Evolutionary conservation across 2,329 filamentous ascomycete species (phyloP).

Genomic region (Diaporthe nobilis): DNA sequence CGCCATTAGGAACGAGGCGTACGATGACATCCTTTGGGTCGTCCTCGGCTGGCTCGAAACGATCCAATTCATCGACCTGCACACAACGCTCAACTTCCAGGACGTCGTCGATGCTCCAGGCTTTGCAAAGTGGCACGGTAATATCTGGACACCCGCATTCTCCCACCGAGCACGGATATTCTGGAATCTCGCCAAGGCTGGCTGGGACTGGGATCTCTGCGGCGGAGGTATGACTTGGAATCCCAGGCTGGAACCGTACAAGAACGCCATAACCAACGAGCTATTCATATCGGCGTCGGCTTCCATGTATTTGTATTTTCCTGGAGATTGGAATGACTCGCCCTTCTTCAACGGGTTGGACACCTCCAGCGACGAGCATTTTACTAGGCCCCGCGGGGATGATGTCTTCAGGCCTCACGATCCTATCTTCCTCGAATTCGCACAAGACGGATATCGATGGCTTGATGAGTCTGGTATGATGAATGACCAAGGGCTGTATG

Average conservation of each 20-base stretch:
- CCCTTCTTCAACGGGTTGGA: slow-evolving; percentile 66
- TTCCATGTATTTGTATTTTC: slow-evolving; percentile 91
- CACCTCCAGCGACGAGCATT: slow-evolving; percentile 15
- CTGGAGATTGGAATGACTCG: slow-evolving; percentile 81
- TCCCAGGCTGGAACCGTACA: slow-evolving; percentile 84
- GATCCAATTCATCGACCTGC: slow-evolving; percentile 81
- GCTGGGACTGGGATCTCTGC: slow-evolving; percentile 88
- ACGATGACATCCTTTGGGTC: slow-evolving; percentile 96
- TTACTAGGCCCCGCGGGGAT: slow-evolving; percentile 24
- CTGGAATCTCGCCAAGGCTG: slow-evolving; percentile 82
- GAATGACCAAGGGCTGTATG: slow-evolving; percentile 80
- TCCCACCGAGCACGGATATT: slow-evolving; percentile 88
- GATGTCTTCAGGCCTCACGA: slow-evolving; percentile 62
- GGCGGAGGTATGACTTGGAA: slow-evolving; percentile 94
- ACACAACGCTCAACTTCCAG: slow-evolving; percentile 74
- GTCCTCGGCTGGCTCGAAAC: slow-evolving; percentile 91
- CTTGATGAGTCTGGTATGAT: slow-evolving; percentile 85
- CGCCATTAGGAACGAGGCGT: slow-evolving; percentile 80
- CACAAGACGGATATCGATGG: slow-evolving; percentile 86
- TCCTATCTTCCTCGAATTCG: slow-evolving; percentile 78
- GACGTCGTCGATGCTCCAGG: slow-evolving; percentile 43
- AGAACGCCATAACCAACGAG: slow-evolving; percentile 96
- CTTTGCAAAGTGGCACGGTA: slow-evolving; percentile 76
- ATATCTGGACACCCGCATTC: slow-evolving; percentile 81
- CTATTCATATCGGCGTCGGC: slow-evolving; percentile 88